Evolutionary conservation across 148 eudicot species (phyloP), one percentile per base, ranked within the genome.

Genomic region (Salicornia ramosissima): DNA sequence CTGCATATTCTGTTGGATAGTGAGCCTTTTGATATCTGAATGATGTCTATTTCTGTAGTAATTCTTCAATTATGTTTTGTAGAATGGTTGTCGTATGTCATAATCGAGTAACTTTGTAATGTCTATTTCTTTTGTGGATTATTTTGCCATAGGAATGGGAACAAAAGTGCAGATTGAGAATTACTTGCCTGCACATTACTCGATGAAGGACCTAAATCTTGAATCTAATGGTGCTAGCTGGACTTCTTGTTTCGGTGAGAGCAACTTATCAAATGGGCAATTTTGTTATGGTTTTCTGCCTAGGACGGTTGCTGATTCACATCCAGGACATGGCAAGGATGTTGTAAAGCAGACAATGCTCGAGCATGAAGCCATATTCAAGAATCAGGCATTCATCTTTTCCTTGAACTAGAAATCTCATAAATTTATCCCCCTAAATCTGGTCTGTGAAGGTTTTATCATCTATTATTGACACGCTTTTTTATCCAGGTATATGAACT

Each of bases 291-390:
- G 83, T 31, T 79, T 75, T 70, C 61, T 76, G 46, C 85, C 83
- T 10, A 78, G 82, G 67, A 71, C 74, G 15, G 40, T 65, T 21
- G 64, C 80, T 60, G 86, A 83, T 68, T 77, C 71, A 61, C 74
- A 72, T 76, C 84, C 85, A 42, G 90, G 82, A 57, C 82, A 71
- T 69, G 87, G 81, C 31, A 93, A 84, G 79, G 90, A 88, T 80
- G 65, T 75, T 28, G 64, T 90, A 60, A 93, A 86, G 88, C 86
- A 86, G 71, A 93, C 77, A 72, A 90, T 93, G 88, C 88, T 93
- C 36, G 86, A 84, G 68, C 98, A 93, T 69, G 95, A 93, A 76
- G 88, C 87, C 2, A 61, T 88, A 15, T 93, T 93, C 72, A 86
- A 82, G 80, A 79, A 85, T 71, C 98, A 93, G 90, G 98, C 90